Evolutionary conservation across 179 eudicot genomes (phyloP).

Genomic region (Patellifolia procumbens): DNA sequence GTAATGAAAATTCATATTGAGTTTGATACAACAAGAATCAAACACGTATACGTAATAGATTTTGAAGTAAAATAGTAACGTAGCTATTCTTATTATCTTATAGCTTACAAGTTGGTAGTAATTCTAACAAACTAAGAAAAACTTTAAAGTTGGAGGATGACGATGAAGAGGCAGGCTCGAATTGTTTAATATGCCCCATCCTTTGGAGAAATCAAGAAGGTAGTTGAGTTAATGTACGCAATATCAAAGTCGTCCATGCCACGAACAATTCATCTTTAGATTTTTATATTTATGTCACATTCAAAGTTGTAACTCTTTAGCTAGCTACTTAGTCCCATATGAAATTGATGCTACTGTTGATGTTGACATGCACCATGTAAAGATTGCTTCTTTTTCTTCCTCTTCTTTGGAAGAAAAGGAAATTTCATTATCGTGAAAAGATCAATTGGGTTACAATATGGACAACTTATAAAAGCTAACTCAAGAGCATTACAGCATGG

Average conservation of each 20-base stretch:
- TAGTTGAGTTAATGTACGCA: slow-evolving; percentile 8
- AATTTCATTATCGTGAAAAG: background rate
- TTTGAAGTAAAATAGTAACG: too few species aligned
- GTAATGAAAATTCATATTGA: too few species aligned
- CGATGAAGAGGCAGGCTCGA: slow-evolving; percentile 2
- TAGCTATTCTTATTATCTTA: too few species aligned
- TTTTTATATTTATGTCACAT: background rate
- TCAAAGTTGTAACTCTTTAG: background rate
- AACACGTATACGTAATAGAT: too few species aligned
- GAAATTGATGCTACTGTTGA: background rate
- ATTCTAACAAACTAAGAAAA: background rate
- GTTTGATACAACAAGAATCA: too few species aligned
- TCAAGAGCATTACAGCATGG: background rate
- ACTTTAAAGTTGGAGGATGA: background rate
- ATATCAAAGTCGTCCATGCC: background rate
- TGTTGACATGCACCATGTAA: background rate
- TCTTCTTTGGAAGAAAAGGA: background rate
- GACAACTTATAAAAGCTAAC: too few species aligned
- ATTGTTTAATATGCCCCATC: slow-evolving; percentile 9
- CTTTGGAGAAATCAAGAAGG: slow-evolving; percentile 14
- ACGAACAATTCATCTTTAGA: background rate
- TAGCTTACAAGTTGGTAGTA: background rate
- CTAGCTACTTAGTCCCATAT: background rate
- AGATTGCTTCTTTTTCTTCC: too few species aligned
- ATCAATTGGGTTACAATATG: too few species aligned